These are phyloP conservation scores for Hyparrhenia diplandra DNA, from an alignment of 176 grass and related monocot genomes.

Conservation along the genomic window DNA sequence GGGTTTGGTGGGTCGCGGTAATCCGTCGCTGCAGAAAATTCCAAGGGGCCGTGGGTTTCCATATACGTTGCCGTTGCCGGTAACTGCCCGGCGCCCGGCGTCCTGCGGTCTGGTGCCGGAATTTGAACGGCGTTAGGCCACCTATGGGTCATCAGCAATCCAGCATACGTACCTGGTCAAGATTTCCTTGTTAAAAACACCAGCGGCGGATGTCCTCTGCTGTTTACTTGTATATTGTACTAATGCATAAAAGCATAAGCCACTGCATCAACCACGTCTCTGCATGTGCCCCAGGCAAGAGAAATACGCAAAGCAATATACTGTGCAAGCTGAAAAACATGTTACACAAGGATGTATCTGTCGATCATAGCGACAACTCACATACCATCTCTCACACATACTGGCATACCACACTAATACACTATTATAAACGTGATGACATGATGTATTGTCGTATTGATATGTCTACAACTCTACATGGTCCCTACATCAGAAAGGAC, in stretches of 20 bases:
- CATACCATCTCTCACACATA: not conserved
- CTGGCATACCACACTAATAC: not conserved
- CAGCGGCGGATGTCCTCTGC: not conserved
- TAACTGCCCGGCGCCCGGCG: not conserved
- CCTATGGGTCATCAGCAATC: not conserved
- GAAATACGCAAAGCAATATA: not conserved
- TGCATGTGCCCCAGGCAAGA: too few species aligned
- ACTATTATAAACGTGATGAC: slow-evolving; percentile 11
- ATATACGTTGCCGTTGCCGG: not conserved
- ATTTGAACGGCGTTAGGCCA: not conserved
- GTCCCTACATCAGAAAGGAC: not conserved
- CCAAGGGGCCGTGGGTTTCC: not conserved
- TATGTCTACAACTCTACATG: not conserved
- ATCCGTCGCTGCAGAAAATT: not conserved
- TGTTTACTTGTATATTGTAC: not conserved
- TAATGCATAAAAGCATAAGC: not conserved
- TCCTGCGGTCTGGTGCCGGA: not conserved
- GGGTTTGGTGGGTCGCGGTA: not conserved
- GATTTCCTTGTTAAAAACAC: not conserved
- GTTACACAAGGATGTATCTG: not conserved
- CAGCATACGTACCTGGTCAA: not conserved
- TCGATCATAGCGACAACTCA: not conserved
- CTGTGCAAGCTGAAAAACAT: not conserved
- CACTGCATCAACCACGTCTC: not conserved
- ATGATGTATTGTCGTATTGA: not conserved